These are phyloP conservation scores for Globisporangium lucens DNA, from an alignment of 352 stramenopile species.

Conservation along the genomic window DNA sequence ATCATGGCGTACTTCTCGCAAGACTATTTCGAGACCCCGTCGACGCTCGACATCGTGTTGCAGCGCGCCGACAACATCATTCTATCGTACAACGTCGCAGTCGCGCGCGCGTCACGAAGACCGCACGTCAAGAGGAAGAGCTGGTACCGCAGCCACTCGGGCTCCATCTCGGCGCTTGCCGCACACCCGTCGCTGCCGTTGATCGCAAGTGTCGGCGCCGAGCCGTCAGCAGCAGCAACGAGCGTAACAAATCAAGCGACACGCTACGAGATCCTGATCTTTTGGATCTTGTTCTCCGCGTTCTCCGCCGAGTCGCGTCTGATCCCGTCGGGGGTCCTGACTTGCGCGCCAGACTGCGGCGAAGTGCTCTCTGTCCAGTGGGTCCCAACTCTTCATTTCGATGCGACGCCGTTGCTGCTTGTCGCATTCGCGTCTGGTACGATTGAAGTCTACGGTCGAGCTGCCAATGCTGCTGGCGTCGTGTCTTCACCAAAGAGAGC, in stretches of 20 bases:
- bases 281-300: constrained; percentile 80
- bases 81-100: constrained; percentile 65
- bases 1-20: constrained; percentile 84
- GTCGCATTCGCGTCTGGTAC: constrained; percentile 56
- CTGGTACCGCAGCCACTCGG: constrained; percentile 75
- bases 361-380: constrained; percentile 77
- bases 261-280: constrained; percentile 73
- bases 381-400: constrained; percentile 78
- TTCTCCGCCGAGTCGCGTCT: constrained; percentile 79
- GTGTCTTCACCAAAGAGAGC: constrained; percentile 43
- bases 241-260: constrained; percentile 1
- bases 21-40: constrained; percentile 65
- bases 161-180: constrained; percentile 62
- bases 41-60: constrained; percentile 71
- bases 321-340: constrained; percentile 72
- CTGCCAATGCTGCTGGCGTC: constrained; percentile 46
- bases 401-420: constrained; percentile 69
- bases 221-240: neutral
- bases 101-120: constrained; percentile 27
- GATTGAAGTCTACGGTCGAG: constrained; percentile 66
- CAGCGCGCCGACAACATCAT: constrained; percentile 74
- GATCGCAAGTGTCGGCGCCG: constrained; percentile 58
- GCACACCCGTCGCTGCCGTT: constrained; percentile 75
- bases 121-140: constrained; percentile 72
- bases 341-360: constrained; percentile 38